Evolutionary conservation across 257 asterid genomes (phyloP), one percentile per base, ranked within the genome.

Genomic region (Paraleonurus japonicus): DNA sequence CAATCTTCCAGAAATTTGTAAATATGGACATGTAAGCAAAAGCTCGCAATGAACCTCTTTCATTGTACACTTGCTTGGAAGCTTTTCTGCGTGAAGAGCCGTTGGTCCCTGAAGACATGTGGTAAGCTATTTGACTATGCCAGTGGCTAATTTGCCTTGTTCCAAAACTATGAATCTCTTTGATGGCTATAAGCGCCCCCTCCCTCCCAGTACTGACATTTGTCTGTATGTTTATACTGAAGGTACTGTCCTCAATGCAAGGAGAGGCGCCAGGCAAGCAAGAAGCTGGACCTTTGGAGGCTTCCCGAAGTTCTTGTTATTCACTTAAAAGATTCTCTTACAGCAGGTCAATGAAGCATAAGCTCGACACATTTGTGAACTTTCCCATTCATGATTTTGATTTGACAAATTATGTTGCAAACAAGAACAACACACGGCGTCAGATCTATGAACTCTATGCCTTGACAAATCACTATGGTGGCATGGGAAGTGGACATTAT

Each of bases 401-500:
- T 79, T 76, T 95, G 85, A 92, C 98, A 61, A 92, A 87, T 64
- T 95, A 95, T 51, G 87, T 95, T n/a, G 96, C 97, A 54, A 89
- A 88, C 92, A 95, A 92, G 86, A 92, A 87, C 88, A 90, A 83
- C 84, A 76, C 90, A 47, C 86, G 61, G 30, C 93, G 79, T 72
- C 99, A 92, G 89, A 81, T 87, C 73, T 95, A 95, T 67, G 98
- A 95, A 80, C 94, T 95, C 65, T 95, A 95, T 79, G 98, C 99
- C 79, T 79, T 92, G 74, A 95, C 88, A 61, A 95, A 95, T 83
- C 99, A 95, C 79, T 92, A 95, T 70, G 99, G 99, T 72, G 76
- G 92, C 85, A 95, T 95, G 99, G 99, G 99, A 77, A 91, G 98
- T 76, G 99, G 99, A 37, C 99, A 95, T 76, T 95, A 95, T 73